Conservation (phyloP, 2,329 filamentous ascomycete genomes). For the Aspergillus fischeri region DNA sequence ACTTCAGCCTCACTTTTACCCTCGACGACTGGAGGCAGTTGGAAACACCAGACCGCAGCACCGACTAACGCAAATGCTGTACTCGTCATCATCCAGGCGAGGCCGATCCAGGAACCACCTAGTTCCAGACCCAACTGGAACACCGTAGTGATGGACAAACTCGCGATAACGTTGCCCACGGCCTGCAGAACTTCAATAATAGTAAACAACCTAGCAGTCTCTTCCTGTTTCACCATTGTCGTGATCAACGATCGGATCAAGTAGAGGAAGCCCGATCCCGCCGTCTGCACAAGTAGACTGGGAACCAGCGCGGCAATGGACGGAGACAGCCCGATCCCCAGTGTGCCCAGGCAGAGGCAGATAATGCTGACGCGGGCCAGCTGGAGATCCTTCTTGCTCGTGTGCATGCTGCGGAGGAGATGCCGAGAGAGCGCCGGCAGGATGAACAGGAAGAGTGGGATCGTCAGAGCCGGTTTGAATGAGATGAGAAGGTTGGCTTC, state of each 20-base stretch:
- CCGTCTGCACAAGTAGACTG: conserved; percentile 45
- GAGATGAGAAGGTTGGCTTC: conserved; percentile 42
- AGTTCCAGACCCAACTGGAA: conserved; percentile 46
- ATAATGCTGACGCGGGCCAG: conserved; percentile 45
- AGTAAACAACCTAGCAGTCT: conserved; percentile 48
- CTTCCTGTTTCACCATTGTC: conserved; percentile 44
- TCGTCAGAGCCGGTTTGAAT: conserved; percentile 45
- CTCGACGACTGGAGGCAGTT: conserved; percentile 10
- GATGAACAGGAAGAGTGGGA: conserved; percentile 45
- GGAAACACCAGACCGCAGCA: conserved; percentile 24
- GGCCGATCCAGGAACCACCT: conserved; percentile 45
- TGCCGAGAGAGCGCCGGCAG: conserved; percentile 41
- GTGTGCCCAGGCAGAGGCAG: conserved; percentile 41
- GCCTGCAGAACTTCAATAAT: conserved; percentile 48
- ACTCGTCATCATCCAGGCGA: conserved; percentile 44
- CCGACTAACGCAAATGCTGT: conserved; percentile 30
- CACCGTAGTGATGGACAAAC: conserved; percentile 42
- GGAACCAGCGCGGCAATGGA: conserved; percentile 41
- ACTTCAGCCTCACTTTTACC: conserved; percentile 4
- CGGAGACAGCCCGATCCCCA: conserved; percentile 45
- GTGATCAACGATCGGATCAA: conserved; percentile 47
- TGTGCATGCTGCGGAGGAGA: conserved; percentile 33
- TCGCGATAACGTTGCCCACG: conserved; percentile 46
- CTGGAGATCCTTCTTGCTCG: conserved; percentile 43
- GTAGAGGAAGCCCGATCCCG: conserved; percentile 46